These are phyloP conservation scores for Ceratocystis variospora DNA, from an alignment of 2,329 filamentous ascomycete species.

Conservation along the genomic window DNA sequence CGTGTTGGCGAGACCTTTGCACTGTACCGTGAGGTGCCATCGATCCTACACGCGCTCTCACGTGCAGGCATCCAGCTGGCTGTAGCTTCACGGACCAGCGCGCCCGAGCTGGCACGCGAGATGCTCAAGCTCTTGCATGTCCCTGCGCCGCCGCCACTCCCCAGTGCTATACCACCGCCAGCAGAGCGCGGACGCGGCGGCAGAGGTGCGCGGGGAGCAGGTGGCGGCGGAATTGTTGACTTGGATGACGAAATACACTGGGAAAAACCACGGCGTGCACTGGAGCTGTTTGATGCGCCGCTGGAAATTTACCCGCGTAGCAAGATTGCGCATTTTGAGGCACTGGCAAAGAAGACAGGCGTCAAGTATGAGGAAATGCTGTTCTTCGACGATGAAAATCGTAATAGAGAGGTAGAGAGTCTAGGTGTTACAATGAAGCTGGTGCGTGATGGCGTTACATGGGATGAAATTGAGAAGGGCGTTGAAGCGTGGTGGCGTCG, in stretches of 20 bases:
- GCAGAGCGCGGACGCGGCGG: conserved; percentile 8
- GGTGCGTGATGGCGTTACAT: conserved; percentile 64
- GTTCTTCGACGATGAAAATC: conserved; percentile 85
- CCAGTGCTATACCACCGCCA: conserved; percentile 17
- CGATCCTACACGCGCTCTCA: conserved; percentile 48
- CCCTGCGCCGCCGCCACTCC: conserved; percentile 26
- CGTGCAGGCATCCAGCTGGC: conserved; percentile 41
- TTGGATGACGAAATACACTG: conserved; percentile 13
- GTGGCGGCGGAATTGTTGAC: conserved; percentile 13
- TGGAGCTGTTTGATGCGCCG: conserved; percentile 47
- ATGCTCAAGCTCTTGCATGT: conserved; percentile 63
- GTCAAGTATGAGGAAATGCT: conserved; percentile 72
- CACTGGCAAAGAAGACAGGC: conserved; percentile 55
- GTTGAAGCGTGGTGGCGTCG: conserved; percentile 69
- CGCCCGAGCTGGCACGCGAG: conserved; percentile 66
- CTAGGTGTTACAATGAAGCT: conserved; percentile 76
- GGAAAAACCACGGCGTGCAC: conserved; percentile 32
- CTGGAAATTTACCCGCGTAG: conserved; percentile 56
- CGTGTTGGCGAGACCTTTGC: conserved; percentile 50
- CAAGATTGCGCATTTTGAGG: conserved; percentile 76
- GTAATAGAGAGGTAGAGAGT: conserved; percentile 68
- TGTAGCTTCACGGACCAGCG: conserved; percentile 66
- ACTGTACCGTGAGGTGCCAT: conserved; percentile 58
- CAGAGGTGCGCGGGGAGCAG: conserved; percentile 22
- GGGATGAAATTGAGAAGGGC: conserved; percentile 63